Evolutionary conservation across 2,329 filamentous ascomycete species (phyloP).

Genomic region (Aspergillus luchuensis): DNA sequence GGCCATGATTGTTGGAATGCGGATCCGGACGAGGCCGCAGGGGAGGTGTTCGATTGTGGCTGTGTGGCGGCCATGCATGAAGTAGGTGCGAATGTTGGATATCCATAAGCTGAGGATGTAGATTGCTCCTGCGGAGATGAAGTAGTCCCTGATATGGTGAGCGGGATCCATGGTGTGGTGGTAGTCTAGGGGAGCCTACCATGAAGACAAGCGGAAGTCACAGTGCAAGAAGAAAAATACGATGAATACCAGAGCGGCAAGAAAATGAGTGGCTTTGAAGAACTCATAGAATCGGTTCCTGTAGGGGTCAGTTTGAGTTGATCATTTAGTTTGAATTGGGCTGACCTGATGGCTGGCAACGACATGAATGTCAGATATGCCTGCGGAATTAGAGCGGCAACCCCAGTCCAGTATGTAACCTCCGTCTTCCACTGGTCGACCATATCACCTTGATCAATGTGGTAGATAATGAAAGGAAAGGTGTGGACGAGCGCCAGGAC

Average conservation of each 20-base stretch:
- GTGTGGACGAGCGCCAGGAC: constrained; percentile 60
- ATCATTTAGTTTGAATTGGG: neutral
- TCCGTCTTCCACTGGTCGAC: constrained; percentile 47
- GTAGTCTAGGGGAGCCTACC: constrained; percentile 37
- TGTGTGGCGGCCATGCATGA: constrained; percentile 53
- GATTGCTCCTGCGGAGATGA: constrained; percentile 58
- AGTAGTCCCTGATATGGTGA: constrained; percentile 55
- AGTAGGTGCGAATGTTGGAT: constrained; percentile 49
- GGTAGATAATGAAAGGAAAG: constrained; percentile 61
- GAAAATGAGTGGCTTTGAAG: constrained; percentile 61
- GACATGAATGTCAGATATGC: constrained; percentile 60
- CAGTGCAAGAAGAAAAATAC: constrained; percentile 65
- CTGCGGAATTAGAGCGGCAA: constrained; percentile 57
- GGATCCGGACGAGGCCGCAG: constrained; percentile 47
- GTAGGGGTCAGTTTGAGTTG: neutral
- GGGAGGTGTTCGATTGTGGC: constrained; percentile 48
- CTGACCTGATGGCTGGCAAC: constrained; percentile 45
- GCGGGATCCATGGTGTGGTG: neutral
- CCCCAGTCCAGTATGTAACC: constrained; percentile 58
- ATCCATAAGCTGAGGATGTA: constrained; percentile 54
- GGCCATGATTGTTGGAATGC: constrained; percentile 46
- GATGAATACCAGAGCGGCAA: constrained; percentile 57
- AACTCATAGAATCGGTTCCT: constrained; percentile 61
- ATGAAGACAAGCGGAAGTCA: constrained; percentile 57
- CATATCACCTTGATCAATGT: constrained; percentile 54